Evolutionary conservation across 1,139 yeast species (phyloP).

Genomic region (Blastobotrys illinoisensis): DNA sequence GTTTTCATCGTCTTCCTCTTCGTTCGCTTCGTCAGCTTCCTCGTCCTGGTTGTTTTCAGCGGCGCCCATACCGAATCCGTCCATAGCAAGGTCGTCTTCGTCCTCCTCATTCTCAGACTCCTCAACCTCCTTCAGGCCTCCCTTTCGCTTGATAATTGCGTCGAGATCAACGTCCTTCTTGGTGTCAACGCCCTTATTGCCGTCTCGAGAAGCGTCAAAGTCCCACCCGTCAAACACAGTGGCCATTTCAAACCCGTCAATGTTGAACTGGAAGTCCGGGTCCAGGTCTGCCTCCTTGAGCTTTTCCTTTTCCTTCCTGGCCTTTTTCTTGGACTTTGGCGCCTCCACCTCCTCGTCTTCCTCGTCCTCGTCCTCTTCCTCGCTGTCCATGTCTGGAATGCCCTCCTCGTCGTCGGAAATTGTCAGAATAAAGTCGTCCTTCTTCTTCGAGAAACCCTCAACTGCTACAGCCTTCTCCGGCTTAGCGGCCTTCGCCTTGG

Average conservation of each 20-base stretch:
- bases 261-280: constrained; percentile 66
- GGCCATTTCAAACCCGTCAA: constrained; percentile 53
- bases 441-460: constrained; percentile 2
- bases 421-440: constrained; percentile 56
- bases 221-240: constrained; percentile 75
- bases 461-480: constrained; percentile 4
- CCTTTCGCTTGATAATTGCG: constrained; percentile 64
- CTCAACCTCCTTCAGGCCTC: constrained; percentile 38
- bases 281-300: constrained; percentile 38
- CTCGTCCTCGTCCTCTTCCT: constrained; percentile 40
- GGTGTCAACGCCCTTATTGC: constrained; percentile 24
- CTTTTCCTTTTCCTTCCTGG: constrained; percentile 24
- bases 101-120: constrained; percentile 37
- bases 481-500: neutral
- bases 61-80: constrained; percentile 71
- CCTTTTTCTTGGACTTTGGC: constrained; percentile 31
- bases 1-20: constrained; percentile 38
- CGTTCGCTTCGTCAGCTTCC: constrained; percentile 38
- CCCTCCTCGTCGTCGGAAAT: constrained; percentile 66
- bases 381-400: constrained; percentile 53
- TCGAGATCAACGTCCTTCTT: constrained; percentile 71
- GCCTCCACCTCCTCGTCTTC: constrained; percentile 23
- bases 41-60: constrained; percentile 36
- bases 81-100: constrained; percentile 50
- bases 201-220: constrained; percentile 42